Evolutionary conservation across 495 filamentous ascomycete genomes (phyloP), one percentile per base, ranked within the genome.

Genomic region (Chaetomium tenue): DNA sequence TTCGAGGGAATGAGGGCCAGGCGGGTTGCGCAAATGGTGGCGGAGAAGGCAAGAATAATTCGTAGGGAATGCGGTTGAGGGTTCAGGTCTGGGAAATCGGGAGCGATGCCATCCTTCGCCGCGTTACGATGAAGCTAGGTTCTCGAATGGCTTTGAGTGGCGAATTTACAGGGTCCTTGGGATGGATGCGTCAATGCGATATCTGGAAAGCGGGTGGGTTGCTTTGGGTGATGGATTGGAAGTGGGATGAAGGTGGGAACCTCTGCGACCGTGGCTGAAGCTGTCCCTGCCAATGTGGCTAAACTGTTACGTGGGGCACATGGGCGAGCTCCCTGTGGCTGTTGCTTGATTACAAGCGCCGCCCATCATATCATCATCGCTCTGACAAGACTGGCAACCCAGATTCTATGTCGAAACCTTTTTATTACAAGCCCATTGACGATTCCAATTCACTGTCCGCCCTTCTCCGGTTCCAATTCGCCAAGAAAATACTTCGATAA

Each of bases 261-360:
- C 56, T 53, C 22, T 52, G 48, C 55, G 63, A 26, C 18, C 59
- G 63, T 69, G 67, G 67, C 67, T 66, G 63, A 65, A 69, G 63
- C 63, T 66, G 23, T 37, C 67, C 60, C 46, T 33, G 16, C 23
- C 5, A 20, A 25, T 50, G 65, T 58, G 65, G 61, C 57, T 20
- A 30, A 16, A 7, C 33, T 23, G 42, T 44, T 11, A 39, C 20
- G 28, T 53, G 61, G 52, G 61, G 61, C 55, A 58, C 12, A 28
- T 26, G 42, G n/a, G n/a, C n/a, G n/a, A 59, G 57, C 57, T 59
- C 12, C 33, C 16, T 59, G 57, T 59, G 57, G 57, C 57, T 59
- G 55, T 4, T 22, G 20, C 3, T 26, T 37, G 47, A 50, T 39
- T 30, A 30, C n/a, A 7, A 30, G 51, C 51, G 20, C 51, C 51